Percentiles rank a stretch among this genome's conserved stretches.
Conservation (phyloP, 1,139 yeast genomes). For the Hanseniaspora uvarum region DNA sequence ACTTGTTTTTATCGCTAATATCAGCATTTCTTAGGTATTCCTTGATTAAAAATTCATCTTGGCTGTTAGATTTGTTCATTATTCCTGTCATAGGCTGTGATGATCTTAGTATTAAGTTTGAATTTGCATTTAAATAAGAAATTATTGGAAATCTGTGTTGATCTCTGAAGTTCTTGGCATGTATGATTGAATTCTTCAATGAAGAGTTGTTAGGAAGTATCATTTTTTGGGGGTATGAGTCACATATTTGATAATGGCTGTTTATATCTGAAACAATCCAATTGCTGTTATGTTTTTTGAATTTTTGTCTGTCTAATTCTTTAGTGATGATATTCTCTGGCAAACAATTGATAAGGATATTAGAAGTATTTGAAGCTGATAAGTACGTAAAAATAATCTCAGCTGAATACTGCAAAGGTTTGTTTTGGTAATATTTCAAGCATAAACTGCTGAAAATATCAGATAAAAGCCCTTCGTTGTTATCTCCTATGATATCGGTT, state of each 20-base stretch:
- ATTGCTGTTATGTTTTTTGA: conserved; percentile 26
- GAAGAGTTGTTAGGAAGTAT: conserved; percentile 70
- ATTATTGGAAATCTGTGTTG: conserved; percentile 76
- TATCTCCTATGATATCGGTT: neutral
- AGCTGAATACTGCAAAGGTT: neutral
- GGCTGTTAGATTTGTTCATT: conserved; percentile 77
- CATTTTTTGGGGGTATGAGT: conserved; percentile 60
- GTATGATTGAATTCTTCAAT: conserved; percentile 43
- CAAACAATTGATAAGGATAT: neutral
- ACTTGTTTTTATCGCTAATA: conserved; percentile 30
- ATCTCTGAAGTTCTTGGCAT: conserved; percentile 78
- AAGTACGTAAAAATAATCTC: neutral
- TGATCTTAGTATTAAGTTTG: conserved; percentile 75
- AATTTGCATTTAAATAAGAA: conserved; percentile 60
- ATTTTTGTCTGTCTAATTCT: conserved; percentile 50
- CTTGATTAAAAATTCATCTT: conserved; percentile 71
- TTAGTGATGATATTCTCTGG: neutral
- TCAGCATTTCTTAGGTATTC: conserved; percentile 49
- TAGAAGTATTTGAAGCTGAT: neutral
- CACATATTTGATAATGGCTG: conserved; percentile 53
- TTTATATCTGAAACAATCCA: conserved; percentile 73
- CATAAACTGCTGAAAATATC: neutral
- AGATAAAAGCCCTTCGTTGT: neutral
- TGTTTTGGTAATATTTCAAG: neutral
- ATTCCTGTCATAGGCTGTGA: conserved; percentile 90